phyloP scores from a whole-genome alignment of 1,284 basidiomycete species.

The Quambalaria eucalypti region DNA sequence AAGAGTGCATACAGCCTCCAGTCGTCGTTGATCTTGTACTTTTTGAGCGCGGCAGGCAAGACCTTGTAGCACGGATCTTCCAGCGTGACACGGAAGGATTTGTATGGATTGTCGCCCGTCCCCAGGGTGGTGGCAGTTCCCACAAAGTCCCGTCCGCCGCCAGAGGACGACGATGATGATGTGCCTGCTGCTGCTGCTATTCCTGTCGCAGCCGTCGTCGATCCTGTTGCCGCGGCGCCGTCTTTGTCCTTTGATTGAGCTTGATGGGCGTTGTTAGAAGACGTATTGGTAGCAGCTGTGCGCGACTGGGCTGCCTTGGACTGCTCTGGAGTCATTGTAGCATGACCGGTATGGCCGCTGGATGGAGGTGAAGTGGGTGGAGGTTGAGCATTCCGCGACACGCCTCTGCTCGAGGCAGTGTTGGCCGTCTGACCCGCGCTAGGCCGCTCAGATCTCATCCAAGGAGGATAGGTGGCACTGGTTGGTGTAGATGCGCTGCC shows the following conservation, averaged over 20 bases:
- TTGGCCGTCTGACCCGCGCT: no score
- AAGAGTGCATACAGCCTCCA: constrained; percentile 99
- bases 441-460: neutral
- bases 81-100: constrained; percentile 55
- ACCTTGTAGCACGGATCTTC: constrained; percentile 99
- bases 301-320: no score
- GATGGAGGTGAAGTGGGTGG: neutral
- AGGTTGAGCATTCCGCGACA: neutral
- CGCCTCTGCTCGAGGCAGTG: no score
- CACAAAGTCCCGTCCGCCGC: neutral
- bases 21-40: constrained; percentile 97
- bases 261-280: constrained; percentile 6
- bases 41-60: constrained; percentile 89
- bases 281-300: no score
- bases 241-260: constrained; percentile 4
- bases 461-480: constrained; percentile 1
- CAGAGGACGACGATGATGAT: neutral
- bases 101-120: constrained; percentile 47
- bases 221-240: neutral
- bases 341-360: no score
- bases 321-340: no score
- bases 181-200: constrained; percentile 3
- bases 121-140: neutral
- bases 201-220: constrained; percentile 4
- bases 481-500: neutral